phyloP scores from a whole-genome alignment of 192 early-diverging fungal species.

The Chytriomyces confervae region DNA sequence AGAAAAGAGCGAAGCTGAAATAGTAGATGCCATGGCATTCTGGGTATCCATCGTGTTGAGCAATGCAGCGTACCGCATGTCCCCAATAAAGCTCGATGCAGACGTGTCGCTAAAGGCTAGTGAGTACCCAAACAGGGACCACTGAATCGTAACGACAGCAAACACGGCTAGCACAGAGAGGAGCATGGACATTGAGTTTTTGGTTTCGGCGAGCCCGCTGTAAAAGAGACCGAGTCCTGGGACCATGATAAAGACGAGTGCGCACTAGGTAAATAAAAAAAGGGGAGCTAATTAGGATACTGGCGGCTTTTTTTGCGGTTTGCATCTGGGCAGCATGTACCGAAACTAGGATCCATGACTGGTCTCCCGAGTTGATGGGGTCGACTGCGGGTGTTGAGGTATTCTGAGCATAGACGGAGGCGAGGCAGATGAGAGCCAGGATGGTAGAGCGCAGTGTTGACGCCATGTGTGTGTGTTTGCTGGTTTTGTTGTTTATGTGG shows the following conservation, averaged over 20 bases:
- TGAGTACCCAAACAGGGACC: slow-evolving; percentile 90
- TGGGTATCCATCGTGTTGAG: slow-evolving; percentile 48
- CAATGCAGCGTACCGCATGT: slow-evolving; percentile 72
- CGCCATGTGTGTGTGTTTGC: too few relatives aligned
- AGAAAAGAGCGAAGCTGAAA: slow-evolving; percentile 70
- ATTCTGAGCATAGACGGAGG: not conserved
- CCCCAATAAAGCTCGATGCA: slow-evolving; percentile 68
- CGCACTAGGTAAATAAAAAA: too few relatives aligned
- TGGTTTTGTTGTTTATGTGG: too few relatives aligned
- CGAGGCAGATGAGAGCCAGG: not conserved
- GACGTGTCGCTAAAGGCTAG: slow-evolving; percentile 75
- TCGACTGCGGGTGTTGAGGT: not conserved
- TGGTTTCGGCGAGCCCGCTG: slow-evolving; percentile 89
- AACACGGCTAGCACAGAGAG: slow-evolving; percentile 73
- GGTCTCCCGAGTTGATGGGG: slow-evolving; percentile 22
- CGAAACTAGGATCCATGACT: slow-evolving; percentile 13
- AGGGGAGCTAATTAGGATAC: too few relatives aligned
- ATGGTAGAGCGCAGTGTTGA: too few relatives aligned
- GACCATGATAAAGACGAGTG: slow-evolving; percentile 93
- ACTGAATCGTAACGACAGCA: slow-evolving; percentile 86
- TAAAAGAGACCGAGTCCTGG: slow-evolving; percentile 97
- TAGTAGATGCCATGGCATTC: slow-evolving; percentile 61
- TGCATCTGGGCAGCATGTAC: not conserved
- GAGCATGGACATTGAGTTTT: slow-evolving; percentile 92
- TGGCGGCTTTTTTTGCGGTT: not conserved